Conservation (phyloP, 179 eudicot species). For the Dionaea muscipula region DNA sequence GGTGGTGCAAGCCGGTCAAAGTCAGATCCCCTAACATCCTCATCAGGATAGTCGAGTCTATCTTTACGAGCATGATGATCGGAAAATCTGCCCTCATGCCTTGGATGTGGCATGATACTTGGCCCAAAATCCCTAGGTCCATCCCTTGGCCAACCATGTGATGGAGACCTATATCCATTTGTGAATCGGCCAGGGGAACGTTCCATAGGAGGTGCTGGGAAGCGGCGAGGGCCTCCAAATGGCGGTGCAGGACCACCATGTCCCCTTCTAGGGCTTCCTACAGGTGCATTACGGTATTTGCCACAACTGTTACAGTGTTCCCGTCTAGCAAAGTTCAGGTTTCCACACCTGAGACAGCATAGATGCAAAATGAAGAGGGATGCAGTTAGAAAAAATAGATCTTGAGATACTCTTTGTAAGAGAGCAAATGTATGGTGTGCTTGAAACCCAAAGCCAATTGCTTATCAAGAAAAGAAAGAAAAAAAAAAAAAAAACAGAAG, state of each 20-base stretch:
- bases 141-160: constrained; percentile 60
- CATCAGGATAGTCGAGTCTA: constrained; percentile 51
- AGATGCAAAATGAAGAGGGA: neutral
- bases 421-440: neutral
- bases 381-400: too few species aligned
- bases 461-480: too few species aligned
- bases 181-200: constrained; percentile 53
- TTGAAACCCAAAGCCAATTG: neutral
- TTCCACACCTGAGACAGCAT: constrained; percentile 52
- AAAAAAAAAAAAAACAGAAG: too few species aligned
- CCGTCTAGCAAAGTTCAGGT: constrained; percentile 87
- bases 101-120: constrained; percentile 45
- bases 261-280: constrained; percentile 55
- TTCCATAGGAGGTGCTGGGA: constrained; percentile 49
- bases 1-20: constrained; percentile 48
- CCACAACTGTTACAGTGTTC: constrained; percentile 79
- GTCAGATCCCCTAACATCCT: constrained; percentile 46
- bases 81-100: constrained; percentile 59
- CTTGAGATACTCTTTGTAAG: neutral
- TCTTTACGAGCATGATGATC: constrained; percentile 53
- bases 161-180: constrained; percentile 67
- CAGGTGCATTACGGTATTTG: constrained; percentile 45
- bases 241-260: constrained; percentile 60
- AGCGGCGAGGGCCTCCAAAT: constrained; percentile 41
- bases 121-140: constrained; percentile 56